Evolutionary conservation across 2,329 filamentous ascomycete genomes (phyloP).

Genomic region (Penicillium sp.): DNA sequence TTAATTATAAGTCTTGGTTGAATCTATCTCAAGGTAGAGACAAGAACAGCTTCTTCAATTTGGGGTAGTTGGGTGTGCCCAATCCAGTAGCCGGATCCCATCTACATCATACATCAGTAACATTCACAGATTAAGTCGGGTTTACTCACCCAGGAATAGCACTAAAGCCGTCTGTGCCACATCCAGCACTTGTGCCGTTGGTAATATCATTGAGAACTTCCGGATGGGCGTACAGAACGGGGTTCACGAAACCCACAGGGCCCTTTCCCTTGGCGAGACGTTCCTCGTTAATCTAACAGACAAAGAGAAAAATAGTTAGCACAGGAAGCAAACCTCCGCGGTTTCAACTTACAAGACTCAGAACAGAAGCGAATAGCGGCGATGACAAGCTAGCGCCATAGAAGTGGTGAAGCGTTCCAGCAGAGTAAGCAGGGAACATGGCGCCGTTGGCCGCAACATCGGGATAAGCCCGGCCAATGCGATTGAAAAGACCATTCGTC

Average conservation of each 20-base stretch:
- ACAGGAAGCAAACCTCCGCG: neutral
- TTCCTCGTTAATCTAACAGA: conserved; percentile 52
- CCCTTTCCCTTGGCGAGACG: conserved; percentile 47
- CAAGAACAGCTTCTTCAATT: conserved; percentile 32
- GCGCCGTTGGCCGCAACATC: conserved; percentile 51
- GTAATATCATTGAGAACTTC: conserved; percentile 45
- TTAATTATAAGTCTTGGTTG: neutral
- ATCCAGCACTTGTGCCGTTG: conserved; percentile 36
- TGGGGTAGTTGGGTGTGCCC: conserved; percentile 34
- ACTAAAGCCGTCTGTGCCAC: conserved; percentile 29
- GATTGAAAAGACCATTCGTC: conserved; percentile 45
- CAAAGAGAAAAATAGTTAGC: neutral
- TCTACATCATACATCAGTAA: conserved; percentile 7
- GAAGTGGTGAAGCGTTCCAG: conserved; percentile 21
- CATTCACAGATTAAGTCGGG: neutral
- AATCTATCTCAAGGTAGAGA: conserved; percentile 15
- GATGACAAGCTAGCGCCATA: conserved; percentile 31
- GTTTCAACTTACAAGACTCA: conserved; percentile 27
- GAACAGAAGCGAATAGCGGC: conserved; percentile 32
- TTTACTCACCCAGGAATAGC: conserved; percentile 25
- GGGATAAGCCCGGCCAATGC: conserved; percentile 50
- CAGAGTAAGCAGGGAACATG: conserved; percentile 25
- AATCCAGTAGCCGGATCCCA: conserved; percentile 36
- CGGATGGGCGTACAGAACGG: conserved; percentile 39
- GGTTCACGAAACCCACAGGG: conserved; percentile 55